These are phyloP conservation scores for Xerocomus amazonicus DNA, from an alignment of 1,284 basidiomycete species.

Conservation along the genomic window DNA sequence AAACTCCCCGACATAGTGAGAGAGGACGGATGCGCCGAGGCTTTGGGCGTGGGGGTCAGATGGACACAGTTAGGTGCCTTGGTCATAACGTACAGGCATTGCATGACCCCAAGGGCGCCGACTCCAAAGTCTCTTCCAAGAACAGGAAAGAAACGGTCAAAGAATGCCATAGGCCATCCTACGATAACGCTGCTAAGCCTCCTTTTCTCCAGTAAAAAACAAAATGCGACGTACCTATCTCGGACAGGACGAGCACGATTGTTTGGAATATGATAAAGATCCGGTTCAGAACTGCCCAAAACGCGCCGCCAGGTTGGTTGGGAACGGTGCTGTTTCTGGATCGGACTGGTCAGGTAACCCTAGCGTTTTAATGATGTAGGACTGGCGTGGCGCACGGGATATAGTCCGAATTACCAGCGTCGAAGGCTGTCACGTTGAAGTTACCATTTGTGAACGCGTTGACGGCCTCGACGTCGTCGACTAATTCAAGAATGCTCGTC, in stretches of 20 bases:
- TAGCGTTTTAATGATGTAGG: neutral
- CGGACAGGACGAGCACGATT: slow-evolving; percentile 65
- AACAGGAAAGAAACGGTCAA: slow-evolving; percentile 80
- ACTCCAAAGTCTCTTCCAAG: slow-evolving; percentile 80
- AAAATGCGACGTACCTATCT: slow-evolving; percentile 33
- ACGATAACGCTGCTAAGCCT: slow-evolving; percentile 23
- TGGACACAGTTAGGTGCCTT: no score
- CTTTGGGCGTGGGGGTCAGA: slow-evolving; percentile 27
- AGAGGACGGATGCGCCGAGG: slow-evolving; percentile 76
- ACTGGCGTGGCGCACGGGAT: slow-evolving; percentile 47
- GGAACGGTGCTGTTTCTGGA: slow-evolving; percentile 73
- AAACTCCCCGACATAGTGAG: slow-evolving; percentile 76
- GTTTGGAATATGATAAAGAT: slow-evolving; percentile 78
- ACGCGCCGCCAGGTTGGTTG: slow-evolving; percentile 80
- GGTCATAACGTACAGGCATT: slow-evolving; percentile 56
- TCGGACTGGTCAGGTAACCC: neutral
- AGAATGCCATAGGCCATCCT: slow-evolving; percentile 71
- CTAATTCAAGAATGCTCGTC: slow-evolving; percentile 77
- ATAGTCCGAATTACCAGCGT: slow-evolving; percentile 59
- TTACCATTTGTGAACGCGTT: slow-evolving; percentile 51
- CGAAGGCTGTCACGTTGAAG: slow-evolving; percentile 29
- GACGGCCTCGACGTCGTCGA: slow-evolving; percentile 75
- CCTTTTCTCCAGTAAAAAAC: neutral
- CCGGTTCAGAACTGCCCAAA: slow-evolving; percentile 83
- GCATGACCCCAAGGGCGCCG: slow-evolving; percentile 78